Evolutionary conservation across 2,329 filamentous ascomycete species (phyloP), one percentile per base, ranked within the genome.

Genomic region (Zelopaecilomyces penicillatus): DNA sequence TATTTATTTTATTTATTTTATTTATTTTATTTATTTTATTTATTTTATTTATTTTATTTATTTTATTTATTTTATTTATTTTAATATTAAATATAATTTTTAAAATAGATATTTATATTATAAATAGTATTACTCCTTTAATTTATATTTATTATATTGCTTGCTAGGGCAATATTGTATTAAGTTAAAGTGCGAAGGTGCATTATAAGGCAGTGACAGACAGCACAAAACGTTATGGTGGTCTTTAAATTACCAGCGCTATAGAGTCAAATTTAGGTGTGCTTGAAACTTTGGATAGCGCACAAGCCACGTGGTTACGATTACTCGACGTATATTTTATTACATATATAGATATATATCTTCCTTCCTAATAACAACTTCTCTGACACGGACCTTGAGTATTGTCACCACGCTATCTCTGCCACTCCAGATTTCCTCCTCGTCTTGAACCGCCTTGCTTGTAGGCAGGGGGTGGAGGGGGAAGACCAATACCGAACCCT

Each of bases 401-500:
- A 12, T 36, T 4, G 11, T 33, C 40, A 35, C 40, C 40, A 11
- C 33, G 3, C 32, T 12, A 30, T 28, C 12, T 29, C 33, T 36
- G 32, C 26, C 27, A 29, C 30, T 30, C 33, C 19, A 27, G 35
- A 11, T 35, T 36, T 10, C 32, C 9, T 6, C 32, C 35, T 30
- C 27, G 26, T 30, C 26, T 10, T 33, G 19, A 36, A 28, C 37
- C 32, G 10, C 30, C 30, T 29, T 42, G 40, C 12, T 7, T 27
- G 29, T 42, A 36, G n/a, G 31, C 36, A 10, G 60, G 60, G 37
- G 61, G 61, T 5, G 60, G 60, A 12, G 61, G 60, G 26, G 60
- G 60, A 8, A 59, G 52, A n/a, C 60, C 60, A n/a, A 61, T 54
- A 3, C 60, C 60, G 31, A 63, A 63, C 4, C 60, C 60, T 10